Evolutionary conservation across 1,284 basidiomycete species (phyloP).

Genomic region (Irpex sp.): DNA sequence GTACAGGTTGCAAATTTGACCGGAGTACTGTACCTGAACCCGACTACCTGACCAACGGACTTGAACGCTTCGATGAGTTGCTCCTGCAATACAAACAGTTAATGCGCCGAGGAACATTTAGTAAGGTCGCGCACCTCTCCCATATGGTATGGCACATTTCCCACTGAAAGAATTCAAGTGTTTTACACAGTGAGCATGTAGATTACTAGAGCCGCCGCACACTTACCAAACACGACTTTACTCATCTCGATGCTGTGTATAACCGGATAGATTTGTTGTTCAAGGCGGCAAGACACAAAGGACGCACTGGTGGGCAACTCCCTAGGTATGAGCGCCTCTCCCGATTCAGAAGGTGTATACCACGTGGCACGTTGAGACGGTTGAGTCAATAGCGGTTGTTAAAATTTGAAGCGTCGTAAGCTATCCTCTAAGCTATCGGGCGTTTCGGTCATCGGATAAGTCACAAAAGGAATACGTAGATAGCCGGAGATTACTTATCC

Average conservation of each 20-base stretch:
- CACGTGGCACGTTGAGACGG: neutral
- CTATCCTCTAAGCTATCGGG: neutral
- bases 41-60: conserved; percentile 81
- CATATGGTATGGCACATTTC: conserved; percentile 87
- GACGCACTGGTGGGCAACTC: too few species aligned
- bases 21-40: conserved; percentile 62
- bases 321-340: too few species aligned
- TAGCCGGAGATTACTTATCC: neutral
- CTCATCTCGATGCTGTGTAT: conserved; percentile 31
- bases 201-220: neutral
- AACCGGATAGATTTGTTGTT: neutral
- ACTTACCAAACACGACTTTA: conserved; percentile 49
- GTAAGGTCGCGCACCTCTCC: conserved; percentile 48
- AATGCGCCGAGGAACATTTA: neutral
- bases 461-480: neutral
- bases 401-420: neutral
- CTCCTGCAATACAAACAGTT: conserved; percentile 39
- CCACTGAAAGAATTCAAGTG: conserved; percentile 42
- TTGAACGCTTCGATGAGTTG: conserved; percentile 84
- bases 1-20: conserved; percentile 1
- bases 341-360: too few species aligned
- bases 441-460: neutral
- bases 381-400: neutral
- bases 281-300: neutral
- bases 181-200: too few species aligned